Percentiles rank a stretch among this genome's conserved stretches.
Evolutionary conservation across 169 alveolate genomes (phyloP).

Genomic region (Cyclospora cayetanensis): DNA sequence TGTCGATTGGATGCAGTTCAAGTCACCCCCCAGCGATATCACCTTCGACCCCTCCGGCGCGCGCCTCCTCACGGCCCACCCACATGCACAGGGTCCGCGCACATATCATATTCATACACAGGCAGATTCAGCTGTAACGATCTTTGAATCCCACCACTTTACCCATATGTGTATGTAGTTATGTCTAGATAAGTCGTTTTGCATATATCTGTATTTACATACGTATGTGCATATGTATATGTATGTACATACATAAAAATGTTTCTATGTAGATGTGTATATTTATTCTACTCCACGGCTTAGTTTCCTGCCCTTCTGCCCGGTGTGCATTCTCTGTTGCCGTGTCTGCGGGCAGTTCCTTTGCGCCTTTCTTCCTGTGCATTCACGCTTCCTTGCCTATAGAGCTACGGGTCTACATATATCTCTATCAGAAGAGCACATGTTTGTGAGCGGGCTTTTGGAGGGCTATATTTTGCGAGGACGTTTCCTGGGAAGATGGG

Average conservation of each 20-base stretch:
- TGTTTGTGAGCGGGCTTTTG: too few relatives aligned
- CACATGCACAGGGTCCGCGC: conserved; percentile 20
- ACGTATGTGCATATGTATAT: neutral
- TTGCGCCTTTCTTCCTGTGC: neutral
- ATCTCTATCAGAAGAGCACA: too few relatives aligned
- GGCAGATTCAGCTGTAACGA: neutral
- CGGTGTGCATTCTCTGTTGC: neutral
- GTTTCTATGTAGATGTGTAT: neutral
- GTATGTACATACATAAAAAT: neutral
- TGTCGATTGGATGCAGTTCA: conserved; percentile 30
- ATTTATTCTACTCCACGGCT: neutral
- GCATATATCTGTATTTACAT: neutral
- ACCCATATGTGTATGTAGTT: neutral
- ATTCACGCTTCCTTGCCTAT: neutral
- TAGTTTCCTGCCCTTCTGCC: neutral
- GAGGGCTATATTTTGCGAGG: too few relatives aligned
- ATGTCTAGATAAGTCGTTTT: neutral
- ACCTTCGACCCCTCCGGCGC: conserved; percentile 43
- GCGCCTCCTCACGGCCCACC: conserved; percentile 33
- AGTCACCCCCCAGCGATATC: neutral
- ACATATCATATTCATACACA: neutral
- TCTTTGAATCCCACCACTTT: neutral
- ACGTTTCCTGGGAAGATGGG: too few relatives aligned
- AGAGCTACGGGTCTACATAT: too few relatives aligned
- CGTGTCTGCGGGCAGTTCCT: neutral